These are phyloP conservation scores for Pseudonitzschia delicatissima DNA, from an alignment of 108 stramenopile species.

Conservation along the genomic window DNA sequence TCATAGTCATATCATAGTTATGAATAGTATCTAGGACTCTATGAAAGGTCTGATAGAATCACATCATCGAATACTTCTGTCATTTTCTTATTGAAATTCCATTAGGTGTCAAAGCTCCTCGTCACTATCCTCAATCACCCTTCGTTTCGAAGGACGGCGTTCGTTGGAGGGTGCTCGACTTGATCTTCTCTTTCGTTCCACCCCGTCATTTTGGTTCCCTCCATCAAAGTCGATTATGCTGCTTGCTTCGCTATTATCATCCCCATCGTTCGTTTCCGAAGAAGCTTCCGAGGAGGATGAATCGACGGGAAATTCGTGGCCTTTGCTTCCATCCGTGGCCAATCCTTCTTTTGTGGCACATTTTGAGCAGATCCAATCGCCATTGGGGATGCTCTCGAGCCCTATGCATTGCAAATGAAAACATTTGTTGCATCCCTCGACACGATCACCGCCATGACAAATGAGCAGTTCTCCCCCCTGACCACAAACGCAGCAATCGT, in stretches of 20 bases:
- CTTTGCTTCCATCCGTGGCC: slow-evolving; percentile 33
- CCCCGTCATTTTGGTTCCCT: background rate
- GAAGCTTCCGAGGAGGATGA: background rate
- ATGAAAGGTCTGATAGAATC: too few species aligned
- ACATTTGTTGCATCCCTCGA: slow-evolving; percentile 46
- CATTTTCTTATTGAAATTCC: too few species aligned
- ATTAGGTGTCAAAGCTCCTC: too few species aligned
- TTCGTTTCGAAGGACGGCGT: background rate
- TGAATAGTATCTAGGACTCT: too few species aligned
- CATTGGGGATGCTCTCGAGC: slow-evolving; percentile 41
- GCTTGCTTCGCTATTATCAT: background rate
- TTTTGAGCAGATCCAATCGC: slow-evolving; percentile 62
- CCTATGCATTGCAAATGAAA: slow-evolving; percentile 54
- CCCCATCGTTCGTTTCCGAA: background rate
- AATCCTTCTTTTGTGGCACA: slow-evolving; percentile 43
- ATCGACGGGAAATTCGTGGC: slow-evolving; percentile 36
- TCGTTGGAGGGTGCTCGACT: background rate
- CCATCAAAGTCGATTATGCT: background rate
- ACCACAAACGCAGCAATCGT: slow-evolving; percentile 45
- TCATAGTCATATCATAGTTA: too few species aligned
- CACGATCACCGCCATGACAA: slow-evolving; percentile 53
- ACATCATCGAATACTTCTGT: too few species aligned
- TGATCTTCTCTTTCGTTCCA: background rate
- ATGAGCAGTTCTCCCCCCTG: slow-evolving; percentile 58
- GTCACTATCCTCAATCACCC: background rate